A percentile compares a stretch with the other conserved stretches of the same genome.
phyloP scores from a whole-genome alignment of 257 asterid species.

The Catharanthus roseus region DNA sequence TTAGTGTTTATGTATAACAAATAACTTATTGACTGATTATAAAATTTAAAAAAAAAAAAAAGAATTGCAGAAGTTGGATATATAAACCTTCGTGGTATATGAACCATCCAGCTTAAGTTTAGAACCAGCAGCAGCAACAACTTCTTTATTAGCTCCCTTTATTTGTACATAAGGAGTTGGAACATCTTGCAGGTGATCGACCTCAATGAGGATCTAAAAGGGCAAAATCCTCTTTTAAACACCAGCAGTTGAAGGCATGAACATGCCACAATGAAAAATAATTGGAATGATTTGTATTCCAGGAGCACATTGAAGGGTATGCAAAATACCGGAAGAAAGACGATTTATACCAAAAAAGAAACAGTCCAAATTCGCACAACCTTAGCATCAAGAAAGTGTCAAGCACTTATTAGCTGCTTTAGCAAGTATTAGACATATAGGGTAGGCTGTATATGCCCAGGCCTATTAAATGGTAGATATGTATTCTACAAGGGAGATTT shows the following conservation, averaged over 20 bases:
- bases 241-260: too few relatives aligned
- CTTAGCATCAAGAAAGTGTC: neutral
- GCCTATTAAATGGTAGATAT: neutral
- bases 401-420: too few relatives aligned
- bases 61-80: slow-evolving; percentile 6
- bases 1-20: too few relatives aligned
- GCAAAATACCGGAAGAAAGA: neutral
- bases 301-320: neutral
- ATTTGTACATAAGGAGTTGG: slow-evolving; percentile 87
- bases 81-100: slow-evolving; percentile 85
- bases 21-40: slow-evolving; percentile 12
- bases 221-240: neutral
- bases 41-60: neutral
- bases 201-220: slow-evolving; percentile 83
- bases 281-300: neutral
- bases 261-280: too few relatives aligned
- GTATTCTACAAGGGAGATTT: neutral
- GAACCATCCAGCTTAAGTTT: slow-evolving; percentile 82
- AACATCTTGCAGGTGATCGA: slow-evolving; percentile 92
- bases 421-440: neutral
- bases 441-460: neutral
- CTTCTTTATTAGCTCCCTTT: slow-evolving; percentile 83
- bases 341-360: neutral
- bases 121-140: slow-evolving; percentile 79
- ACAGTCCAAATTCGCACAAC: too few relatives aligned